Conservation (phyloP, 2,329 filamentous ascomycete species). For the Didymellaceae sp. region DNA sequence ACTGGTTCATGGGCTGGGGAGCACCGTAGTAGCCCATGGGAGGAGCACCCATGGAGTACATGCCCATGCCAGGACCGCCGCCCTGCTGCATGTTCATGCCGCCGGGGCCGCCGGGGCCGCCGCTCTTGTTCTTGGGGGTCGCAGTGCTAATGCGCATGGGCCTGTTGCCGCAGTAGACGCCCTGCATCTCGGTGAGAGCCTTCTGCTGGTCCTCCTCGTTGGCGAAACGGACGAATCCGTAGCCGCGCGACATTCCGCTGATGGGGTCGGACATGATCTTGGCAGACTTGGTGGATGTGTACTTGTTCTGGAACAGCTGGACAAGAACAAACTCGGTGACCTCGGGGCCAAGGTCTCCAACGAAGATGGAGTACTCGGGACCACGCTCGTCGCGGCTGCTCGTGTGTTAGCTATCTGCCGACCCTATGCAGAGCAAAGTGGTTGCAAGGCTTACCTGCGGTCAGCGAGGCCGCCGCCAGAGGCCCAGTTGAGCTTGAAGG, state of each 20-base stretch:
- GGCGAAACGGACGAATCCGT: constrained; percentile 96
- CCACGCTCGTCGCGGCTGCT: constrained; percentile 84
- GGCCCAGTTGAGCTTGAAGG: constrained; percentile 99
- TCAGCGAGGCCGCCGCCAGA: constrained; percentile 95
- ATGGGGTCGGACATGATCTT: constrained; percentile 99
- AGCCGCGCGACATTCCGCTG: constrained; percentile 95
- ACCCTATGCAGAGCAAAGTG: background rate
- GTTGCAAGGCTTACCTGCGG: constrained; percentile 69
- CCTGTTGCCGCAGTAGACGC: constrained; percentile 97
- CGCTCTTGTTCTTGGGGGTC: constrained; percentile 88
- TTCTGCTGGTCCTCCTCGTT: constrained; percentile 96
- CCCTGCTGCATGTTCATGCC: constrained; percentile 60
- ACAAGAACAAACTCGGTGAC: constrained; percentile 98
- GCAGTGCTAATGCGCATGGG: constrained; percentile 99
- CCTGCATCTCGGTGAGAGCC: constrained; percentile 96
- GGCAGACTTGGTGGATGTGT: constrained; percentile 96
- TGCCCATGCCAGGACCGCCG: constrained; percentile 56
- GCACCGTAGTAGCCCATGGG: constrained; percentile 69
- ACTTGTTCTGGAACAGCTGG: constrained; percentile 94
- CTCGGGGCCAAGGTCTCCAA: constrained; percentile 95
- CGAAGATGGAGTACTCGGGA: constrained; percentile 96
- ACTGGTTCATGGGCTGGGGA: constrained; percentile 95
- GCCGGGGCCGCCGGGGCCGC: constrained; percentile 60
- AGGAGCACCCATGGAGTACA: constrained; percentile 74
- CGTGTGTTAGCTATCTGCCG: constrained; percentile 12